A percentile compares a stretch with the other conserved stretches of the same genome.
phyloP scores from a whole-genome alignment of 176 grass and related monocot species.

The Panicum miliaceum region DNA sequence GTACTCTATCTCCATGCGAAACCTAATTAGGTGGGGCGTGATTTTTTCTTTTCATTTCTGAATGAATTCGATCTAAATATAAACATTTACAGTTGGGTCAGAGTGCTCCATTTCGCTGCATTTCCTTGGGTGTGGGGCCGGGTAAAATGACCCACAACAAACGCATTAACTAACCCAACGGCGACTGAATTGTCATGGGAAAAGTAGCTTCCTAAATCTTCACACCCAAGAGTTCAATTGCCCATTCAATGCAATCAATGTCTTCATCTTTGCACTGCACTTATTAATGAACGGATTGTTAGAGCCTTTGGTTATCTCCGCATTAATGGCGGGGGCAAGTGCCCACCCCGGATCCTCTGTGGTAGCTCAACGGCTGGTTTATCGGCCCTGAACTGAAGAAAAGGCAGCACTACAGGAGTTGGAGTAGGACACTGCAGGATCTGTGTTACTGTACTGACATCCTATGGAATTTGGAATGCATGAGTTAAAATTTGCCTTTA shows the following conservation, averaged over 20 bases:
- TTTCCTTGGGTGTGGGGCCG: conserved; percentile 13
- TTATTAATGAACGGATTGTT: conserved; percentile 55
- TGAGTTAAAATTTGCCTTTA: neutral
- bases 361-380: neutral
- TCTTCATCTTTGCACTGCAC: conserved; percentile 34
- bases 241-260: conserved; percentile 54
- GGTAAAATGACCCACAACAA: conserved; percentile 45
- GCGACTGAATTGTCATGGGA: conserved; percentile 42
- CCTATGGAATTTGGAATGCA: neutral
- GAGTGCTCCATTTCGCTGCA: neutral
- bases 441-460: neutral
- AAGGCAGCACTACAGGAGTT: neutral
- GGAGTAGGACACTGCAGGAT: neutral
- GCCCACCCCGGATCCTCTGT: conserved; percentile 29
- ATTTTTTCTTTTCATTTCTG: neutral
- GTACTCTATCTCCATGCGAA: neutral
- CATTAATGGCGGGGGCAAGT: conserved; percentile 32
- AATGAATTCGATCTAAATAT: neutral
- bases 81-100: conserved; percentile 13
- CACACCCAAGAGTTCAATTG: conserved; percentile 44
- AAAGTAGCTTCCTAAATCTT: conserved; percentile 55
- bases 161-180: conserved; percentile 40
- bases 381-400: neutral
- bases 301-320: conserved; percentile 44
- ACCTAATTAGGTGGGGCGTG: neutral